phyloP scores from a whole-genome alignment of 208 protist genomes.

The Zelonia costaricensis region DNA sequence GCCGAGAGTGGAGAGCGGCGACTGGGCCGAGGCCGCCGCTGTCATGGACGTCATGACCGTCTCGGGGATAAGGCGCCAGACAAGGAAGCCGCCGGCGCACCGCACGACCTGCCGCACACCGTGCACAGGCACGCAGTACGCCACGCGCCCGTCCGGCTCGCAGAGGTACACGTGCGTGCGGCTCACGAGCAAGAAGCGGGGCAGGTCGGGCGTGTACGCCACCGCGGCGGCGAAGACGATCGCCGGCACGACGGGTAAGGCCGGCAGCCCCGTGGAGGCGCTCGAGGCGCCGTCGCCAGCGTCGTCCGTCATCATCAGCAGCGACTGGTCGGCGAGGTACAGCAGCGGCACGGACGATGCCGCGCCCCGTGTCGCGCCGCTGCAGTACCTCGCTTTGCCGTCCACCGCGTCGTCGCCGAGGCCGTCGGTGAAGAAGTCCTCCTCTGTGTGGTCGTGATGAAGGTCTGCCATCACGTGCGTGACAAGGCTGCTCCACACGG shows the following conservation, averaged over 20 bases:
- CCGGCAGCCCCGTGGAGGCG: too few species aligned
- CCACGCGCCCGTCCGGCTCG: conserved; percentile 7
- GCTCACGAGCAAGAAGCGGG: conserved; percentile 7
- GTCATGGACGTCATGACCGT: background rate
- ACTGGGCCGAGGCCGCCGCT: background rate
- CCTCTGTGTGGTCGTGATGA: too few species aligned
- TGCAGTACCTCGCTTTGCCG: too few species aligned
- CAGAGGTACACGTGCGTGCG: conserved; percentile 22
- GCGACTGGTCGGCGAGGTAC: too few species aligned
- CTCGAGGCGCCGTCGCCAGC: background rate
- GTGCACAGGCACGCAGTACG: conserved; percentile 13
- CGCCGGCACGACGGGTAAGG: background rate
- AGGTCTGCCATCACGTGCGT: too few species aligned
- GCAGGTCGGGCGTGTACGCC: conserved; percentile 17
- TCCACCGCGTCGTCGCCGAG: too few species aligned
- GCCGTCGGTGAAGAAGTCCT: too few species aligned
- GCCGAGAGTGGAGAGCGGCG: too few species aligned
- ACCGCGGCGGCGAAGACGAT: conserved; percentile 13
- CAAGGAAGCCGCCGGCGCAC: conserved; percentile 17
- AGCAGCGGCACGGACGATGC: too few species aligned
- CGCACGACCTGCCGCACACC: conserved; percentile 12
- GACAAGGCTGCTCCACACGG: too few species aligned
- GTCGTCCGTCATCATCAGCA: background rate
- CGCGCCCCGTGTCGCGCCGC: too few species aligned
- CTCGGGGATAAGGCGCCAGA: conserved; percentile 15